These are phyloP conservation scores for Diaporthe sp. DNA, from an alignment of 2,329 filamentous ascomycete genomes.

Conservation along the genomic window DNA sequence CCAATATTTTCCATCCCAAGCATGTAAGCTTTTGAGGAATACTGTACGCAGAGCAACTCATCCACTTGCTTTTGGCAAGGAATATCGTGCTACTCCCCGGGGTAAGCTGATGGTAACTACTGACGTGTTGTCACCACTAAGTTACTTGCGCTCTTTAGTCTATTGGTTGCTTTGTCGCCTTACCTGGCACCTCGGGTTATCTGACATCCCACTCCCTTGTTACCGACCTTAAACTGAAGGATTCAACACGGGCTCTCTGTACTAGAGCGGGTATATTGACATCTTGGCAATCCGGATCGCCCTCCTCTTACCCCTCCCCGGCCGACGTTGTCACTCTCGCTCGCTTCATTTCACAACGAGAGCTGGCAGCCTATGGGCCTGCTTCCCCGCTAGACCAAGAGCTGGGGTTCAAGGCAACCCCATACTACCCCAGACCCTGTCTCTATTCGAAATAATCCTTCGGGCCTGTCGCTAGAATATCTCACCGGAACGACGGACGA, in stretches of 20 bases:
- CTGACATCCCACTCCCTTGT: background rate
- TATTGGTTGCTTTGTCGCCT: background rate
- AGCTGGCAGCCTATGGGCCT: background rate
- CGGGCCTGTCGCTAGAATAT: constrained; percentile 13
- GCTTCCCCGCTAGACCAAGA: constrained; percentile 10
- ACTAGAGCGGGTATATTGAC: background rate
- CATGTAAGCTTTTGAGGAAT: no score
- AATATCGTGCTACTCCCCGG: background rate
- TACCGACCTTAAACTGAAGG: background rate
- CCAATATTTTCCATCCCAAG: no score
- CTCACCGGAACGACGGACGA: constrained; percentile 1
- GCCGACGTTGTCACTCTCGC: background rate
- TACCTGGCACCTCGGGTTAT: background rate
- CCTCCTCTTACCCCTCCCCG: background rate
- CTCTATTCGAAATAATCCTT: background rate
- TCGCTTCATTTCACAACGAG: constrained; percentile 14
- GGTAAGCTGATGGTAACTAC: background rate
- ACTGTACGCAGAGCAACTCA: no score
- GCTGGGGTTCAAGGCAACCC: background rate
- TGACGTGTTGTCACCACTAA: background rate
- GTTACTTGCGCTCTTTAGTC: background rate
- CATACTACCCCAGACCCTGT: constrained; percentile 17
- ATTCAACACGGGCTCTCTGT: background rate
- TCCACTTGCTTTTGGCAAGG: background rate
- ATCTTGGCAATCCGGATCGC: constrained; percentile 6